Evolutionary conservation across 352 stramenopile species (phyloP).

Genomic region (Phytophthora pini): DNA sequence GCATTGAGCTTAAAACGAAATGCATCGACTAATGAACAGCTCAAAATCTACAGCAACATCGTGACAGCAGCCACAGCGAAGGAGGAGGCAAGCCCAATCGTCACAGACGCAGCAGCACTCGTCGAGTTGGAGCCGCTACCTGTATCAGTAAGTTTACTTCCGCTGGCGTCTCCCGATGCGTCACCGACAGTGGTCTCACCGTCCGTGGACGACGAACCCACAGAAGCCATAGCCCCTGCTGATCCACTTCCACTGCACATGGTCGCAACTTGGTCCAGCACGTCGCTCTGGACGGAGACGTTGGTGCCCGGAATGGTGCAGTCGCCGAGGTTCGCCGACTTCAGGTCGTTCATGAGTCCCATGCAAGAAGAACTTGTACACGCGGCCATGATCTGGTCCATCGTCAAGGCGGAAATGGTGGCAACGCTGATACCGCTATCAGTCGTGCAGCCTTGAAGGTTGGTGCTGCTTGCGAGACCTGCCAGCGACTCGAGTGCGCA

Average conservation of each 20-base stretch:
- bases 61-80: background rate
- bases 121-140: conserved; percentile 10
- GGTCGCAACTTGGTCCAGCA: conserved; percentile 10
- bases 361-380: conserved; percentile 27
- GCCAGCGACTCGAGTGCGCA: conserved; percentile 18
- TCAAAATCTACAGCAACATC: conserved; percentile 14
- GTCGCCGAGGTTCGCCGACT: conserved; percentile 21
- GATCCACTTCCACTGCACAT: conserved; percentile 22
- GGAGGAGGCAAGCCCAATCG: conserved; percentile 3
- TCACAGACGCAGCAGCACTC: conserved; percentile 7
- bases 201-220: conserved; percentile 8
- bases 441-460: conserved; percentile 21
- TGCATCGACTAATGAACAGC: background rate
- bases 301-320: conserved; percentile 33
- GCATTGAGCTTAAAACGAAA: conserved; percentile 7
- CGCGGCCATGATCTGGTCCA: conserved; percentile 12
- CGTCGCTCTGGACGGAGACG: conserved; percentile 25
- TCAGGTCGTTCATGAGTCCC: conserved; percentile 21
- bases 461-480: conserved; percentile 15
- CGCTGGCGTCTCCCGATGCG: conserved; percentile 13
- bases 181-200: conserved; percentile 24
- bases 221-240: conserved; percentile 10
- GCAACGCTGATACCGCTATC: conserved; percentile 29
- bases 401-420: conserved; percentile 18
- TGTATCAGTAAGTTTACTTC: conserved; percentile 10